Conservation (phyloP, 768 basidiomycete genomes). For the Boletus coccyginus region DNA sequence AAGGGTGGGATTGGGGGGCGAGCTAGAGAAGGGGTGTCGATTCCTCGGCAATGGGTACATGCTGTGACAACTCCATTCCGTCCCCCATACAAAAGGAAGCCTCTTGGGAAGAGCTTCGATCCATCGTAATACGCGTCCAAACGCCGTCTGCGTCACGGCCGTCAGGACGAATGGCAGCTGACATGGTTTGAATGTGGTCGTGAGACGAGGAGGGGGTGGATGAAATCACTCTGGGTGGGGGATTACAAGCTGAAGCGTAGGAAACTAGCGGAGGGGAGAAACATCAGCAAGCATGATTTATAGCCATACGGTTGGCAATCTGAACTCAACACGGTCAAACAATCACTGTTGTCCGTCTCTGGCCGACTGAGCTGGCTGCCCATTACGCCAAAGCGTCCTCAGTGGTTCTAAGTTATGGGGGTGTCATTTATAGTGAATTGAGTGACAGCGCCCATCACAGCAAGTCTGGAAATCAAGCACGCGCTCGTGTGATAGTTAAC, state of each 20-base stretch:
- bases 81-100: too few species aligned
- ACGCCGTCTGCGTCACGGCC: neutral
- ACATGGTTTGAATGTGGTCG: neutral
- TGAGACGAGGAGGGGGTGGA: neutral
- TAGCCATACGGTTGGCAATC: neutral
- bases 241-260: too few species aligned
- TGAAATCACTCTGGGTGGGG: neutral
- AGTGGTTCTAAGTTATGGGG: neutral
- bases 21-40: neutral
- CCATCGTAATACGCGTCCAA: neutral
- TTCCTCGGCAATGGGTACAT: neutral
- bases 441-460: neutral
- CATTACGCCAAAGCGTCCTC: slow-evolving; percentile 1
- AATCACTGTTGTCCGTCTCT: neutral
- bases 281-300: neutral
- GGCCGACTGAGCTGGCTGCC: neutral
- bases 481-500: too few species aligned
- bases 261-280: neutral
- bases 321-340: neutral
- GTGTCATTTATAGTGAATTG: neutral
- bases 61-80: neutral
- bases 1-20: neutral
- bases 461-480: neutral
- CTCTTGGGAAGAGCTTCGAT: too few species aligned
- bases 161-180: neutral